Percentiles rank a stretch among this genome's conserved stretches.
phyloP scores from a whole-genome alignment of 176 grass and related monocot species.

The Musa itinerans region DNA sequence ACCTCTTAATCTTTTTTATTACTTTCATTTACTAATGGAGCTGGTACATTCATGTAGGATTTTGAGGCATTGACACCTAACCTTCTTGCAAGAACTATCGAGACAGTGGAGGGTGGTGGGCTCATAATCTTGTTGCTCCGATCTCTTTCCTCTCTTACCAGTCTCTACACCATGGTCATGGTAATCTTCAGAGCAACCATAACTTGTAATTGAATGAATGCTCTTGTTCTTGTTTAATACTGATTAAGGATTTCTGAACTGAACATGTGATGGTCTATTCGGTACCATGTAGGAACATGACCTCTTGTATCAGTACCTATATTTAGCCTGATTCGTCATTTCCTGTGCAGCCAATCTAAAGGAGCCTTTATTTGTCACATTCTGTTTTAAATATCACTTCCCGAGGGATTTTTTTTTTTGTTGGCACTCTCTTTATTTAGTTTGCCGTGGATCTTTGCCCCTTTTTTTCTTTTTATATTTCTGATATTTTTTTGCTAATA shows the following conservation, averaged over 20 bases:
- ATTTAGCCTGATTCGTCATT: neutral
- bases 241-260: no score
- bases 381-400: no score
- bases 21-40: neutral
- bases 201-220: neutral
- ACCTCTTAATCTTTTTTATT: neutral
- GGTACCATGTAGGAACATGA: neutral
- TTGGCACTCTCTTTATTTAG: neutral
- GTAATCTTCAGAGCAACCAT: slow-evolving; percentile 33
- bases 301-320: neutral
- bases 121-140: slow-evolving; percentile 73
- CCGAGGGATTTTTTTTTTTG: neutral
- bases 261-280: neutral
- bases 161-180: slow-evolving; percentile 94
- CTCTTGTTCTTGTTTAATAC: neutral
- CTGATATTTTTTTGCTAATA: neutral
- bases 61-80: slow-evolving; percentile 89
- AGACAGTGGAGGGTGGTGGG: slow-evolving; percentile 84
- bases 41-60: slow-evolving; percentile 32
- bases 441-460: neutral
- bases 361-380: no score
- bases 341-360: neutral
- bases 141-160: slow-evolving; percentile 78
- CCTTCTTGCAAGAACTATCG: slow-evolving; percentile 78
- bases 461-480: neutral